Evolutionary conservation across 345 rosid species (phyloP).

Genomic region (Fremontodendron californicum): DNA sequence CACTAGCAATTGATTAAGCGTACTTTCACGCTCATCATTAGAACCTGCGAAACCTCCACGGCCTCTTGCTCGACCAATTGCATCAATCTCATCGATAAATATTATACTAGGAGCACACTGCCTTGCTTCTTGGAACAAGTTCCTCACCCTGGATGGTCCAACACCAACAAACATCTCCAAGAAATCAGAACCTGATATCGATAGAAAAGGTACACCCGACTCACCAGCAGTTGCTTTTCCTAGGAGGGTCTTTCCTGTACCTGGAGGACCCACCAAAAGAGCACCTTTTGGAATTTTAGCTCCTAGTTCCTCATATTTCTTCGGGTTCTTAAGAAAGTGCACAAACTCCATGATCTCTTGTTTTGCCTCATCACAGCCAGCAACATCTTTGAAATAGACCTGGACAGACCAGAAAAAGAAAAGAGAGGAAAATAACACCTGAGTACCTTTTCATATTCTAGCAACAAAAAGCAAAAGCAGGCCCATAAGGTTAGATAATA

Average conservation of each 20-base stretch:
- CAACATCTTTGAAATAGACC: constrained; percentile 91
- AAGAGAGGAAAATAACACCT: not conserved
- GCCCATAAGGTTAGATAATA: not conserved
- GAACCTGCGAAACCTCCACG: constrained; percentile 86
- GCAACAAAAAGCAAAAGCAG: not conserved
- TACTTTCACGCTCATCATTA: constrained; percentile 96
- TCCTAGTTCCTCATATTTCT: constrained; percentile 89
- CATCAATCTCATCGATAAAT: constrained; percentile 95
- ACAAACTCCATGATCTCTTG: constrained; percentile 98
- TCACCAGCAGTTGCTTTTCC: constrained; percentile 99
- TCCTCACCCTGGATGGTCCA: constrained; percentile 95
- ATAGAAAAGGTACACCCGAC: constrained; percentile 86
- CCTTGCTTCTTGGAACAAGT: constrained; percentile 95
- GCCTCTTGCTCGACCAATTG: constrained; percentile 94
- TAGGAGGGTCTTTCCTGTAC: constrained; percentile 95
- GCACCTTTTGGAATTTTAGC: constrained; percentile 98
- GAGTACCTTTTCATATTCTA: not conserved
- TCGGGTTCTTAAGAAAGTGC: constrained; percentile 89
- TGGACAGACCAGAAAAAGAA: constrained; percentile 23
- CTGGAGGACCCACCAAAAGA: constrained; percentile 91
- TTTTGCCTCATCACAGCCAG: constrained; percentile 98
- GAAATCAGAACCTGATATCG: constrained; percentile 96
- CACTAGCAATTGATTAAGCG: constrained; percentile 82
- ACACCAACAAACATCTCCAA: constrained; percentile 99
- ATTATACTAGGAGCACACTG: constrained; percentile 85